Evolutionary conservation across 2,329 filamentous ascomycete species (phyloP).

Genomic region (Beauveria pseudobassiana): DNA sequence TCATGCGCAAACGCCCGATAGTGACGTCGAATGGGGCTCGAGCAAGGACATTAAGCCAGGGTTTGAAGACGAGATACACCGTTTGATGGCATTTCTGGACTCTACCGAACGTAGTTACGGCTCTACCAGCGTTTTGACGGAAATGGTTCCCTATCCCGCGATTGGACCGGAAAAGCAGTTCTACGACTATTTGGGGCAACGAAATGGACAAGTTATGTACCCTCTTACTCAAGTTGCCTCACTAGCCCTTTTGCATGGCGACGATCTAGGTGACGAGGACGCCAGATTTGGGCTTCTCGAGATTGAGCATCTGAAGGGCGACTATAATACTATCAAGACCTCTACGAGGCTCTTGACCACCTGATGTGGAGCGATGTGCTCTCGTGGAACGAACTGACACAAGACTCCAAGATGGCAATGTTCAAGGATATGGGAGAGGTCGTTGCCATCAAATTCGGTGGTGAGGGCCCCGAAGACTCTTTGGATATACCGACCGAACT

Average conservation of each 20-base stretch:
- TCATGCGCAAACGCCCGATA: conserved; percentile 21
- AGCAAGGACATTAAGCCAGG: conserved; percentile 24
- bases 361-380: conserved; percentile 40
- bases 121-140: conserved; percentile 40
- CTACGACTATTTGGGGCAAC: conserved; percentile 34
- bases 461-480: conserved; percentile 32
- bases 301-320: conserved; percentile 26
- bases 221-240: conserved; percentile 28
- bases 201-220: conserved; percentile 18
- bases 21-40: conserved; percentile 24
- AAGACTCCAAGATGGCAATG: conserved; percentile 33
- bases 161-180: conserved; percentile 34
- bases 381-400: conserved; percentile 26
- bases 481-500: conserved; percentile 44
- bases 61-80: conserved; percentile 49
- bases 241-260: conserved; percentile 22
- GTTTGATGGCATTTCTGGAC: conserved; percentile 57
- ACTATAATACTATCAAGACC: conserved; percentile 10
- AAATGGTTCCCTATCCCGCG: conserved; percentile 26
- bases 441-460: conserved; percentile 38
- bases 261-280: conserved; percentile 25
- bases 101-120: conserved; percentile 53
- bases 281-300: conserved; percentile 36
- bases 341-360: conserved; percentile 36
- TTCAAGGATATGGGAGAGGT: conserved; percentile 43